Base-by-base conservation (phyloP, 2,329 filamentous ascomycete species). In the Aspergillus hiratsukae region DNA sequence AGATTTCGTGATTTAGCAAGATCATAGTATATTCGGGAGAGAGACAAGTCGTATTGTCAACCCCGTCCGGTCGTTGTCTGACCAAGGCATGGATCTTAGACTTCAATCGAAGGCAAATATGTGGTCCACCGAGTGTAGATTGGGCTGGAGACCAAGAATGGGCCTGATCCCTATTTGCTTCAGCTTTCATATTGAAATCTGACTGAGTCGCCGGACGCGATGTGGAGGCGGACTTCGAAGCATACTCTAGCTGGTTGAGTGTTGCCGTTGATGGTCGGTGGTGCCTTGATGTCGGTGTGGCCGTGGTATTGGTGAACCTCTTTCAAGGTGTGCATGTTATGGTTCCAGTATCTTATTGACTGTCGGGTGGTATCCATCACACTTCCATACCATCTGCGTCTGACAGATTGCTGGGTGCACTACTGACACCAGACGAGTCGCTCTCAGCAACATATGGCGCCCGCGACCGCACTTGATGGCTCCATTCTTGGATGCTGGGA, bases 401-500 rank as follows among this genome's bases (percentile, higher is more conserved):
- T 2, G 73, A 75, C 9, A 76, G 54, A 59, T 72, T 72, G 54
- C 71, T 75, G 4, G 74, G 72, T 6, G 68, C 70, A 53, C 73
- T 76, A 61, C 73, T 76, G 28, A 76, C 68, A 5, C 65, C 68
- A 2, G 74, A 75, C 2, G 70, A 73, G 29, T 70, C 67, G 21
- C 68, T 72, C 7, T 67, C 70, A 3, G 61, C 63, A 43, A 65
- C 66, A 50, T 67, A 61, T 0, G 62, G 60, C 21, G 64, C 66
- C 31, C 72, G 65, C 23, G 72, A 69, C 50, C 69, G 68, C 31
- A 74, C 56, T 59, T 76, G 71, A 7, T 61, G 61, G 8, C 68
- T 75, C 89, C 89, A 93, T 55, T 86, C 85, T 48, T 82, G 78
- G 48, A 93, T 81, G 57, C 82, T 89, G 51, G 84, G 82, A 6